Conservation (phyloP, 352 stramenopile genomes). For the Globisporangium paddicum region DNA sequence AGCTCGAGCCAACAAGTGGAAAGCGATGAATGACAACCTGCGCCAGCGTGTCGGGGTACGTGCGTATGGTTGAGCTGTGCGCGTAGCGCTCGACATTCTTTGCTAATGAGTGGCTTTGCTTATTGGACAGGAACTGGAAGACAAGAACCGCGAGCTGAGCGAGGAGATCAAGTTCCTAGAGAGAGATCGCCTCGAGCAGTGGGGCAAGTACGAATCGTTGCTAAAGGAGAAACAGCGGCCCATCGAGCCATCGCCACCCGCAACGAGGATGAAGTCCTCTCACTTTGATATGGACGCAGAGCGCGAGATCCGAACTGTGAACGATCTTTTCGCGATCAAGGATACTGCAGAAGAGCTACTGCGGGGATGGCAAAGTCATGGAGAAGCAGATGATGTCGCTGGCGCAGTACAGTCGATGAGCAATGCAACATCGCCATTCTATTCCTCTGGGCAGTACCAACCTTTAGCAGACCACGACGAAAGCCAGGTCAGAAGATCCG, state of each 20-base stretch:
- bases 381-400: neutral
- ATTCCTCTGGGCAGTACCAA: neutral
- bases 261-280: neutral
- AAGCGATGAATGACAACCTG: conserved; percentile 59
- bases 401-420: neutral
- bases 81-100: too few relatives aligned
- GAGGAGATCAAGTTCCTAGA: conserved; percentile 82
- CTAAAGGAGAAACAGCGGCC: conserved; percentile 37
- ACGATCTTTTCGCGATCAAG: conserved; percentile 38
- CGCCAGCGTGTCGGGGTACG: conserved; percentile 59
- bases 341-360: conserved; percentile 34
- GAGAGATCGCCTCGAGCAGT: conserved; percentile 68
- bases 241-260: neutral
- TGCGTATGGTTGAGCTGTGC: too few relatives aligned
- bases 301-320: conserved; percentile 24
- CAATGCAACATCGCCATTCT: neutral
- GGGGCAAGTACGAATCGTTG: conserved; percentile 57
- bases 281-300: conserved; percentile 10
- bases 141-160: conserved; percentile 60
- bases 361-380: conserved; percentile 22
- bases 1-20: conserved; percentile 47
- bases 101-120: neutral
- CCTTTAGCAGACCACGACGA: neutral
- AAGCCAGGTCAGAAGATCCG: neutral
- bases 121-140: conserved; percentile 57